A percentile compares a stretch with the other conserved stretches of the same genome.
phyloP scores from a whole-genome alignment of 768 basidiomycete genomes.

The Naganishia vishniacii region DNA sequence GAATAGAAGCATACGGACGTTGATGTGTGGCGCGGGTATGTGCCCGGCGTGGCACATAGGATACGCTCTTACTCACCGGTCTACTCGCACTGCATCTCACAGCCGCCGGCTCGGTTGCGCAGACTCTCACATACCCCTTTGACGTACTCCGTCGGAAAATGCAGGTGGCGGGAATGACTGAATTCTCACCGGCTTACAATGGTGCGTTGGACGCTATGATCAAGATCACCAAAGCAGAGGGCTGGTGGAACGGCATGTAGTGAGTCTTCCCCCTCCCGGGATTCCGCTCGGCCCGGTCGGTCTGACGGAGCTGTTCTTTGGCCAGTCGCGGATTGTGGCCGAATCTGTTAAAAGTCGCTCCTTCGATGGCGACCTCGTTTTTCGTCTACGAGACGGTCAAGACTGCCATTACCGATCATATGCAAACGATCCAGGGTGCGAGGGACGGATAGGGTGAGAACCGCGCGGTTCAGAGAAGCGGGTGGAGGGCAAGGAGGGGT shows the following conservation, averaged over 20 bases:
- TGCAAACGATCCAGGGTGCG: background rate
- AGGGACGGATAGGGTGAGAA: background rate
- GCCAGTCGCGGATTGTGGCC: conserved; percentile 35
- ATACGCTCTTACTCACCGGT: background rate
- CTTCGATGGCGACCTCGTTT: conserved; percentile 45
- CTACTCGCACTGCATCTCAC: conserved; percentile 48
- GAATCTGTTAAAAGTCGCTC: conserved; percentile 44
- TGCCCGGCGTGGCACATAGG: background rate
- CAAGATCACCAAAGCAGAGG: conserved; percentile 67
- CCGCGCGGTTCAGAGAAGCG: no score
- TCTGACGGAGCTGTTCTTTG: background rate
- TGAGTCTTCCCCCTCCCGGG: background rate
- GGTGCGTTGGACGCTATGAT: conserved; percentile 74
- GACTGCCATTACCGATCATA: conserved; percentile 18
- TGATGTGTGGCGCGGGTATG: conserved; percentile 10
- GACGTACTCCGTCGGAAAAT: conserved; percentile 92
- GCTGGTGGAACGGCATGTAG: conserved; percentile 51
- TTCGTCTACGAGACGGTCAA: conserved; percentile 46
- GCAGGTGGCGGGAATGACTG: conserved; percentile 43
- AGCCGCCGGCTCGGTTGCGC: conserved; percentile 78
- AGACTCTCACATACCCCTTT: conserved; percentile 91
- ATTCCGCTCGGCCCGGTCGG: background rate
- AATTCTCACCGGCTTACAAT: conserved; percentile 62
- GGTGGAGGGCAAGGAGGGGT: no score
- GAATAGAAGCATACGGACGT: conserved; percentile 15